Conservation (phyloP, 2,329 filamentous ascomycete genomes). For the Ceratocystis papillata region DNA sequence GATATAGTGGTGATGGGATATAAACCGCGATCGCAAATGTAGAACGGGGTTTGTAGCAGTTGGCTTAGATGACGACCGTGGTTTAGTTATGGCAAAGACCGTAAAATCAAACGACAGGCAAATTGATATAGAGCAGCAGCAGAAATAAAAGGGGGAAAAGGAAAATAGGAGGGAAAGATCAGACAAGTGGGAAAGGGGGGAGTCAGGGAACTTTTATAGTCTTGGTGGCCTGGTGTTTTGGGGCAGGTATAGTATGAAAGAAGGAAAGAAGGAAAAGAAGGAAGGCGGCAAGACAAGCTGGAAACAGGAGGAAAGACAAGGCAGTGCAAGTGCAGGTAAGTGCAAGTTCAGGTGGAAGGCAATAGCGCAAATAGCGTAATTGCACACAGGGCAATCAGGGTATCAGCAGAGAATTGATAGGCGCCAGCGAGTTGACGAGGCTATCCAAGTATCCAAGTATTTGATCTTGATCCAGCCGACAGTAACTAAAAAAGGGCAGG, state of each 20-base stretch:
- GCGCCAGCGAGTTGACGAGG: constrained; percentile 8
- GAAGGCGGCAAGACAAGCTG: constrained; percentile 2
- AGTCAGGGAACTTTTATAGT: not conserved
- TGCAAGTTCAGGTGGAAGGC: not conserved
- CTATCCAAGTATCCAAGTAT: not conserved
- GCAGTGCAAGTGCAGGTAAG: not conserved
- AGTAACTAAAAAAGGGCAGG: too few relatives aligned
- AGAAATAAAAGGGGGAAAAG: constrained; percentile 1
- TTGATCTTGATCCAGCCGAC: too few relatives aligned
- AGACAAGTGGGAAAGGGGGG: not conserved
- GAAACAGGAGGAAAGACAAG: constrained; percentile 6
- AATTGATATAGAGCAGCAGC: not conserved
- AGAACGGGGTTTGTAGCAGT: not conserved
- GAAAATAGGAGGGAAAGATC: constrained; percentile 10
- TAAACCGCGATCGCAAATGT: not conserved
- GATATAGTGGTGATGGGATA: not conserved
- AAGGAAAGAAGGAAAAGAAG: constrained; percentile 13
- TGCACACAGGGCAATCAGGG: not conserved
- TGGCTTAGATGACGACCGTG: too few relatives aligned
- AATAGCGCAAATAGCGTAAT: constrained; percentile 7
- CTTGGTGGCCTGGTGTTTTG: too few relatives aligned
- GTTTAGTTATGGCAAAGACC: too few relatives aligned
- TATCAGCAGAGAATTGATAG: not conserved
- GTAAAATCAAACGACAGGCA: not conserved
- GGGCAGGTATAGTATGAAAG: not conserved